Evolutionary conservation across 2,329 filamentous ascomycete species (phyloP).

Genomic region (Leptographium flavum): DNA sequence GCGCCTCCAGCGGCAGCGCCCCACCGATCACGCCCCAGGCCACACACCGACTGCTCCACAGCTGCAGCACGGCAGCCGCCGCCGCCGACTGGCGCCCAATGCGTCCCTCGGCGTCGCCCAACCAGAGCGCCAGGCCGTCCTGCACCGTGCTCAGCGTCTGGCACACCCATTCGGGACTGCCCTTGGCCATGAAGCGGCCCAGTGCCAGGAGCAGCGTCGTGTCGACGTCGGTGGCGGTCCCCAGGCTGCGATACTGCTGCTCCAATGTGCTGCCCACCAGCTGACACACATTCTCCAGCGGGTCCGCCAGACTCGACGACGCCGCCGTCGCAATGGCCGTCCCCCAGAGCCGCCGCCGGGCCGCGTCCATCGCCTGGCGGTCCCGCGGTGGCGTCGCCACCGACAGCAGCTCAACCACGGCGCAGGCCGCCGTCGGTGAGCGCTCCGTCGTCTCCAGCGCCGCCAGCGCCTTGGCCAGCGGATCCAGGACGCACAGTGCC

Average conservation of each 20-base stretch:
- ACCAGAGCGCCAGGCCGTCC: slow-evolving; percentile 45
- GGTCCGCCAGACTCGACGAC: slow-evolving; percentile 35
- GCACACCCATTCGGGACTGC: slow-evolving; percentile 33
- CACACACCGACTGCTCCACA: too few relatives aligned
- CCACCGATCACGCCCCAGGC: too few relatives aligned
- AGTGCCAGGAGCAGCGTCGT: slow-evolving; percentile 38
- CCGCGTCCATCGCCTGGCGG: slow-evolving; percentile 48
- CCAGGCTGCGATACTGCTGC: slow-evolving; percentile 29
- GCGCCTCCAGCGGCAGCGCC: slow-evolving; percentile 30
- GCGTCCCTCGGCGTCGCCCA: slow-evolving; percentile 39
- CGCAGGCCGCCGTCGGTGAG: slow-evolving; percentile 18
- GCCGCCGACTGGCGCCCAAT: slow-evolving; percentile 26
- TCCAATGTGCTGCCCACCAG: slow-evolving; percentile 39
- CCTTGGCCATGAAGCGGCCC: slow-evolving; percentile 35
- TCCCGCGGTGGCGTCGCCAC: slow-evolving; percentile 42
- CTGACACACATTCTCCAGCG: slow-evolving; percentile 52
- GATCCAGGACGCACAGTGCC: slow-evolving; percentile 55
- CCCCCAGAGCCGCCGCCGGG: slow-evolving; percentile 53
- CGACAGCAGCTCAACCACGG: slow-evolving; percentile 28
- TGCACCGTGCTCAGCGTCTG: slow-evolving; percentile 47
- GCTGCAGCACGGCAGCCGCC: too few relatives aligned
- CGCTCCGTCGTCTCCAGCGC: slow-evolving; percentile 18
- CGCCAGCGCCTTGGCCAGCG: slow-evolving; percentile 43
- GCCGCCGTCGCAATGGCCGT: slow-evolving; percentile 24
- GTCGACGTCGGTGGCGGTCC: slow-evolving; percentile 15